Evolutionary conservation across 78 protist genomes (phyloP).

Genomic region (Pelomyxa schiedti): DNA sequence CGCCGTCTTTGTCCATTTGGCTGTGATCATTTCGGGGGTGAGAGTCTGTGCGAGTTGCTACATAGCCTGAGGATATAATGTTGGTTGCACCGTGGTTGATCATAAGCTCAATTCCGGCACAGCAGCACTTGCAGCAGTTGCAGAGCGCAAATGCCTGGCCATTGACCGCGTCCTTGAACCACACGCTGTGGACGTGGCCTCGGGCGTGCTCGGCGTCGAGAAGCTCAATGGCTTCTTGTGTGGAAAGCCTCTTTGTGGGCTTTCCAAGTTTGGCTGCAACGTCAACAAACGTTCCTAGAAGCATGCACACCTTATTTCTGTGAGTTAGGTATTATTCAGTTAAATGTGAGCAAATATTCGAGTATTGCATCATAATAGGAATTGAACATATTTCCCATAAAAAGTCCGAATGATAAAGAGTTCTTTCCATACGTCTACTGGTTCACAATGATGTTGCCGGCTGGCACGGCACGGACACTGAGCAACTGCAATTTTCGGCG

Average conservation of each 20-base stretch:
- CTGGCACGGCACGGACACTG: background rate
- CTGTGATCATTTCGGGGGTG: too few relatives aligned
- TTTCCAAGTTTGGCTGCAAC: too few relatives aligned
- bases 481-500: background rate
- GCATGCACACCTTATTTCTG: background rate
- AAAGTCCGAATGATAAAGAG: too few relatives aligned
- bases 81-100: background rate
- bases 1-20: too few relatives aligned
- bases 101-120: background rate
- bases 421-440: background rate
- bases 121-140: constrained; percentile 1
- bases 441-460: too few relatives aligned
- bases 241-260: too few relatives aligned
- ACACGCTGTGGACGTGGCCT: background rate
- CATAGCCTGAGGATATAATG: background rate
- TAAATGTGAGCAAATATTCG: too few relatives aligned
- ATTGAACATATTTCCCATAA: too few relatives aligned
- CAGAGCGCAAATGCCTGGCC: background rate
- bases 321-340: too few relatives aligned
- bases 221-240: background rate
- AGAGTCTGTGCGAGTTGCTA: too few relatives aligned
- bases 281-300: background rate
- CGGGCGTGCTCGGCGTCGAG: background rate
- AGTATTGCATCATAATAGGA: too few relatives aligned
- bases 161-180: background rate